phyloP scores from a whole-genome alignment of 352 stramenopile species.

The Phytopythium litorale region DNA sequence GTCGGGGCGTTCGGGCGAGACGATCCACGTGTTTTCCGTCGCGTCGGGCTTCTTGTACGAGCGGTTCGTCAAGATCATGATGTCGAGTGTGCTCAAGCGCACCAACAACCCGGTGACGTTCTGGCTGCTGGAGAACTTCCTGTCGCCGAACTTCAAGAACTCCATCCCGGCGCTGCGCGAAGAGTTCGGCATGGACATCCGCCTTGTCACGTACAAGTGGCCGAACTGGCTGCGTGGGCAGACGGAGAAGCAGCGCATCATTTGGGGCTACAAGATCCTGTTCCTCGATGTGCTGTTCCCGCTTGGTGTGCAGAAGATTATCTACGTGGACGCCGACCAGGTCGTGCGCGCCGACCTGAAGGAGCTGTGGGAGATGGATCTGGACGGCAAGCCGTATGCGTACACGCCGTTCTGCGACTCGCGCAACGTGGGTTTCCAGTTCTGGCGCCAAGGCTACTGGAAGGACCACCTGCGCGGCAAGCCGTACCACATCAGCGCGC shows the following conservation, averaged over 20 bases:
- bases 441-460: slow-evolving; percentile 99
- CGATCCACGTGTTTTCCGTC: slow-evolving; percentile 99
- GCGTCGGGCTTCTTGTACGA: slow-evolving; percentile 98
- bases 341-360: slow-evolving; percentile 97
- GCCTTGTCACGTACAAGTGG: slow-evolving; percentile 99
- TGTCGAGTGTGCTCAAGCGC: slow-evolving; percentile 97
- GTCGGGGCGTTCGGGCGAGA: slow-evolving; percentile 74
- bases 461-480: slow-evolving; percentile 95
- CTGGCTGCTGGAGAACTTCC: slow-evolving; percentile 99
- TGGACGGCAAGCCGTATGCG: slow-evolving; percentile 94
- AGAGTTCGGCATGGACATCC: slow-evolving; percentile 95
- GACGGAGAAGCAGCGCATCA: slow-evolving; percentile 99
- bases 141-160: slow-evolving; percentile 97
- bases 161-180: slow-evolving; percentile 90
- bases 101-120: slow-evolving; percentile 98
- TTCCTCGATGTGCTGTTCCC: slow-evolving; percentile 99
- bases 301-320: slow-evolving; percentile 98
- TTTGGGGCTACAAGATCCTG: slow-evolving; percentile 99
- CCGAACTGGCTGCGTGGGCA: slow-evolving; percentile 98
- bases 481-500: slow-evolving; percentile 99
- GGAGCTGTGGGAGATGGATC: slow-evolving; percentile 98
- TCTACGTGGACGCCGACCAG: slow-evolving; percentile 99
- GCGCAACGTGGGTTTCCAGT: slow-evolving; percentile 97
- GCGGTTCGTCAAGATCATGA: slow-evolving; percentile 99
- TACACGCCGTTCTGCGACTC: slow-evolving; percentile 99